These are phyloP conservation scores for Debaryomycetaceae sp. DNA, from an alignment of 1,139 yeast genomes.

Conservation along the genomic window DNA sequence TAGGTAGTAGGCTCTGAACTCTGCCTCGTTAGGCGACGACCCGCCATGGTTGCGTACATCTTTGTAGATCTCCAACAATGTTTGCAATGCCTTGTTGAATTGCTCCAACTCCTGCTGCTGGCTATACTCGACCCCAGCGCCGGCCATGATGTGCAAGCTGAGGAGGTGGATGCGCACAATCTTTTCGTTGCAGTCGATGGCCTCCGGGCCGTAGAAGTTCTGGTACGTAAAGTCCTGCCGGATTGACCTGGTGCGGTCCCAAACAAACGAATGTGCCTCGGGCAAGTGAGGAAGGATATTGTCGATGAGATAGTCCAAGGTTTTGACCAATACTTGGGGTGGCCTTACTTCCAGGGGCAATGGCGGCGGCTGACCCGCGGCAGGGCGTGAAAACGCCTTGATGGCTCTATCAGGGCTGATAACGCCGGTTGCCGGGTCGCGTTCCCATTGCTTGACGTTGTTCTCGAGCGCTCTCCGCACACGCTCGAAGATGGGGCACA, in stretches of 20 bases:
- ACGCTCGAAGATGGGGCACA: slow-evolving; percentile 95
- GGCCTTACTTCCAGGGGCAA: slow-evolving; percentile 97
- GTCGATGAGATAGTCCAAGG: slow-evolving; percentile 68
- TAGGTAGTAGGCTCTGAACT: slow-evolving; percentile 84
- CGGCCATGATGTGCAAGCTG: slow-evolving; percentile 84
- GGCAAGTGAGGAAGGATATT: slow-evolving; percentile 66
- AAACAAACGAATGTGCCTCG: slow-evolving; percentile 83
- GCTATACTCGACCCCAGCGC: slow-evolving; percentile 67
- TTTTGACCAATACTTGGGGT: slow-evolving; percentile 63
- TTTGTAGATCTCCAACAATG: slow-evolving; percentile 81
- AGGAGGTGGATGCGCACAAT: slow-evolving; percentile 86
- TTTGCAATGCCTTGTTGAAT: slow-evolving; percentile 84
- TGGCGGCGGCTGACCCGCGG: slow-evolving; percentile 98
- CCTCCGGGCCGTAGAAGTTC: slow-evolving; percentile 89
- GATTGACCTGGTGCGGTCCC: slow-evolving; percentile 98
- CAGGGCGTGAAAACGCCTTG: slow-evolving; percentile 94
- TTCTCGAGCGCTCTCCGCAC: slow-evolving; percentile 85
- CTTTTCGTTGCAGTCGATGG: slow-evolving; percentile 86
- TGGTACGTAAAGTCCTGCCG: slow-evolving; percentile 97
- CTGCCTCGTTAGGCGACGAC: slow-evolving; percentile 79
- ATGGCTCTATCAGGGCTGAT: slow-evolving; percentile 67
- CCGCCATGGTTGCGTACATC: slow-evolving; percentile 74
- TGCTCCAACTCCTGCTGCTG: slow-evolving; percentile 96
- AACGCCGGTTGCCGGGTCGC: slow-evolving; percentile 56
- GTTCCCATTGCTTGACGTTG: slow-evolving; percentile 78